These are phyloP conservation scores for Diaporthe sp. DNA, from an alignment of 2,329 filamentous ascomycete species.

Conservation along the genomic window DNA sequence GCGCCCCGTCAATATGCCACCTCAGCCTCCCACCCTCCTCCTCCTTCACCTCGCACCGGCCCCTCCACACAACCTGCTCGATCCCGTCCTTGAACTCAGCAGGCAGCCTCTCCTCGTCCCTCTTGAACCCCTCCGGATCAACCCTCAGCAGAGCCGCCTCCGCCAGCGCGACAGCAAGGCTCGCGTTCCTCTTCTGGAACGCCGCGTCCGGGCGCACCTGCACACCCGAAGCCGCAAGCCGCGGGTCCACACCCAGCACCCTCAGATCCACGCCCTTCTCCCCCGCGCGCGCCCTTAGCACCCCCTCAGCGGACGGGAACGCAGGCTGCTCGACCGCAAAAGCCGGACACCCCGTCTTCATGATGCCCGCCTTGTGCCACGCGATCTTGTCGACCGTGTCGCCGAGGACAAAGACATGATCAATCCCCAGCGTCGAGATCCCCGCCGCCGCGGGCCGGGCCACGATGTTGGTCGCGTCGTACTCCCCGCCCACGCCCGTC, in stretches of 20 bases:
- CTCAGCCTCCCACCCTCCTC: conserved; percentile 68
- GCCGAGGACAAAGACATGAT: conserved; percentile 75
- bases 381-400: conserved; percentile 74
- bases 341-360: conserved; percentile 70
- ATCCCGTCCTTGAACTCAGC: conserved; percentile 78
- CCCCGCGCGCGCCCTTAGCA: conserved; percentile 68
- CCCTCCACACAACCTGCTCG: conserved; percentile 81
- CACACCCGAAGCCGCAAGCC: conserved; percentile 51
- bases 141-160: conserved; percentile 62
- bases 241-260: conserved; percentile 59
- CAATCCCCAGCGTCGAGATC: conserved; percentile 76
- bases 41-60: conserved; percentile 76
- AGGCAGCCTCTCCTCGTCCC: conserved; percentile 59
- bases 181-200: conserved; percentile 71
- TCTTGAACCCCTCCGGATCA: conserved; percentile 48
- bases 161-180: conserved; percentile 63
- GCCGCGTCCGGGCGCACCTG: conserved; percentile 63
- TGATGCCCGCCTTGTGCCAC: conserved; percentile 81
- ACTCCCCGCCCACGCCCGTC: conserved; percentile 76
- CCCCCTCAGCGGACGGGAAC: conserved; percentile 56
- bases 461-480: conserved; percentile 77
- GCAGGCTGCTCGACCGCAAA: conserved; percentile 67
- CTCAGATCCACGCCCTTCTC: conserved; percentile 64
- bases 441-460: conserved; percentile 68
- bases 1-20: conserved; percentile 95